These are phyloP conservation scores for Ophiostoma montium DNA, from an alignment of 2,329 filamentous ascomycete species.

Conservation along the genomic window DNA sequence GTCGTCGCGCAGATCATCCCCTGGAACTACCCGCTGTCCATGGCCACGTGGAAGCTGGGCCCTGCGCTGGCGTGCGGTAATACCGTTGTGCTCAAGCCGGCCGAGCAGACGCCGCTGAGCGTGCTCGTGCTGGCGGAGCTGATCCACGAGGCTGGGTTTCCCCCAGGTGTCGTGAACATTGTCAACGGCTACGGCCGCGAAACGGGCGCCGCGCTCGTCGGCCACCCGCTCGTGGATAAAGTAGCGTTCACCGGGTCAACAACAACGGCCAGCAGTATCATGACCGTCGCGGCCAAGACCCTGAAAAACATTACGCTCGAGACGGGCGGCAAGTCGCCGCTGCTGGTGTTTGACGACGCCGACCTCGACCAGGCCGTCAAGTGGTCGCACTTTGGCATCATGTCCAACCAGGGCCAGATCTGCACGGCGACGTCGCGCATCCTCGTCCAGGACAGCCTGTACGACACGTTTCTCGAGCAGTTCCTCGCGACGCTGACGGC, in stretches of 20 bases:
- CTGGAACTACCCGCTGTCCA: conserved; percentile 59
- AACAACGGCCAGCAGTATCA: conserved; percentile 49
- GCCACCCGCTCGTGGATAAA: conserved; percentile 53
- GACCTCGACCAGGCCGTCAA: conserved; percentile 49
- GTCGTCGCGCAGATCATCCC: conserved; percentile 58
- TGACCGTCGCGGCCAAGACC: conserved; percentile 49
- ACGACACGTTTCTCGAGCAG: conserved; percentile 42
- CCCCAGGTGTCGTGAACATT: conserved; percentile 59
- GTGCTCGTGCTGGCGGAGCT: conserved; percentile 47
- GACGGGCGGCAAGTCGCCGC: conserved; percentile 44
- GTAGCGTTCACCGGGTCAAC: conserved; percentile 62
- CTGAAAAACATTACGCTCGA: conserved; percentile 46
- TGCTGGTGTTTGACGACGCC: conserved; percentile 45
- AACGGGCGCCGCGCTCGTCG: conserved; percentile 51
- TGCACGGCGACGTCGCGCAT: conserved; percentile 61
- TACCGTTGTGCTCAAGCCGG: conserved; percentile 44
- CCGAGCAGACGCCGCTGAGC: conserved; percentile 46
- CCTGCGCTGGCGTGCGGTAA: conserved; percentile 49
- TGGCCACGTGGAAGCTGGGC: conserved; percentile 60
- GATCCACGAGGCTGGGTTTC: conserved; percentile 57
- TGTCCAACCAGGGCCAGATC: conserved; percentile 59
- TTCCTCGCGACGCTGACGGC: conserved; percentile 28
- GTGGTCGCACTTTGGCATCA: conserved; percentile 31
- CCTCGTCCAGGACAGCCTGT: conserved; percentile 48
- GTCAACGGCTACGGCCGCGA: conserved; percentile 52